A percentile compares a stretch with the other conserved stretches of the same genome.
Conservation (phyloP, 768 basidiomycete genomes). For the Gyrodon lividus region DNA sequence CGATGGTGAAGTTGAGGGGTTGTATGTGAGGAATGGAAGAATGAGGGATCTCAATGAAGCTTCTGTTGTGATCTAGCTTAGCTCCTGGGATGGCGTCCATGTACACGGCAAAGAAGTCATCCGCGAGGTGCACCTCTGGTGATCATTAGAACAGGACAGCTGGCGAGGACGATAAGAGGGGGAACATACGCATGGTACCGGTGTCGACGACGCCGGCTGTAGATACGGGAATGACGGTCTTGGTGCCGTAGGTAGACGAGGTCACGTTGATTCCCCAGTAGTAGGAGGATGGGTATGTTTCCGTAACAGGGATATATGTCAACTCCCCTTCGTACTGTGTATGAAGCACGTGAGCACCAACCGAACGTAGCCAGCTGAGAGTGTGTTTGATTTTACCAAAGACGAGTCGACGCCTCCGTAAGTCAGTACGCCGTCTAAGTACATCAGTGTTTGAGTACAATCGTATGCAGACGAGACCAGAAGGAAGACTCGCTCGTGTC, state of each 20-base stretch:
- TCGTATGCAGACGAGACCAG: background rate
- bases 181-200: constrained; percentile 27
- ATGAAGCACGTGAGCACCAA: background rate
- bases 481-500: background rate
- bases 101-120: constrained; percentile 19
- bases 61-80: background rate
- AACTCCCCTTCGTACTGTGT: constrained; percentile 12
- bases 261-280: constrained; percentile 28
- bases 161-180: background rate
- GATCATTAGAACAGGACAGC: background rate
- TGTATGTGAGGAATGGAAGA: constrained; percentile 16
- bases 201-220: constrained; percentile 30
- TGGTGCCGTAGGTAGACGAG: background rate
- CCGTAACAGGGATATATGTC: constrained; percentile 18
- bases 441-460: background rate
- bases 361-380: background rate
- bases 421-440: constrained; percentile 29
- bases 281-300: constrained; percentile 11
- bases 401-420: constrained; percentile 18
- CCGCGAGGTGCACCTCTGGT: constrained; percentile 23
- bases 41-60: constrained; percentile 17
- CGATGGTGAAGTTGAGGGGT: constrained; percentile 15
- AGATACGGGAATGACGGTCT: constrained; percentile 14
- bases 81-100: constrained; percentile 17
- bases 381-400: constrained; percentile 4